Base-by-base conservation (phyloP, 805 yeast genomes). In the Candida pseudofarinosa region DNA sequence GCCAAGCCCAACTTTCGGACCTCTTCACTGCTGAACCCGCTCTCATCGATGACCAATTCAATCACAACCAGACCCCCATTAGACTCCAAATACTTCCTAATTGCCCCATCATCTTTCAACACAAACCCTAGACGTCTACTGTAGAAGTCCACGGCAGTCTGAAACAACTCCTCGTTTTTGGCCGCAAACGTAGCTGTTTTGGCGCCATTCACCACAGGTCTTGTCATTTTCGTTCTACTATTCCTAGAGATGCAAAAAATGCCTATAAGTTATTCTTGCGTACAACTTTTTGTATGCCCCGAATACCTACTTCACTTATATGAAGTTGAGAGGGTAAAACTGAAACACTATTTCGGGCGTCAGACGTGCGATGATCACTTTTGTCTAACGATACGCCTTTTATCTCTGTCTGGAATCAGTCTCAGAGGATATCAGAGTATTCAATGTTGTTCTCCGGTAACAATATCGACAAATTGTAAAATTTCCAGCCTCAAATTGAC, bases 81-180 rank as follows among this genome's bases (percentile, higher is more conserved):
- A 39, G 60, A 58, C 28, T 59, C 46, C 37, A 68, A 51, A 38
- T 51, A 55, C 31, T 47, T 49, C 14, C 46, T 20, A 17, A 47
- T 50, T 5, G 45, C 47, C 18, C 50, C 41, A 36, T 55, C 58
- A 12, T 58, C 47, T 43, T 58, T 56, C 38, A 55, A 50, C 13
- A 52, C 26, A 26, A 65, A 56, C 7, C 65, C 67, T 44, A 71
- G 65, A 12, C 79, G 55, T 37, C 70, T 62, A 42, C 73, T 61
- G 62, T 87, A 88, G 65, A 87, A 88, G 19, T 60, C 55, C 28
- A 76, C 60, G 3, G 89, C 73, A 23, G 70, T 55, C 20, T 65
- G 51, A 44, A 73, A 76, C 31, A 77, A 58, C 13, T 56, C 58
- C 19, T 60, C 56, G 42, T 73, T 72, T 14, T 79, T 68, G 8